phyloP scores from a whole-genome alignment of 225 moss, liverwort and hornwort species.

The Antitrichia curtipendula region DNA sequence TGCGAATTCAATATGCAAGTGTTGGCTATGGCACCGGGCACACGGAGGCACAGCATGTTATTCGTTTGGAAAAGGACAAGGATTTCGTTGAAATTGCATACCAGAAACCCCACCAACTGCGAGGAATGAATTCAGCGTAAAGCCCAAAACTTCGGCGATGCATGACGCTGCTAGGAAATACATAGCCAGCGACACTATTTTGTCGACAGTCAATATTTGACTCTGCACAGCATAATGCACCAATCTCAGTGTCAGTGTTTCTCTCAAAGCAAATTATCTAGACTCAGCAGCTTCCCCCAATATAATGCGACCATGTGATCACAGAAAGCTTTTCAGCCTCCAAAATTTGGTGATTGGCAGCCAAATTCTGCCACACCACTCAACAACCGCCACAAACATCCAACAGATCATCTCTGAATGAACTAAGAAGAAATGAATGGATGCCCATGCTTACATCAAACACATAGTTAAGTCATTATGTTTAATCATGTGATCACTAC shows the following conservation, averaged over 20 bases:
- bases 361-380: neutral
- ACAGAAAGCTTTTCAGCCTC: neutral
- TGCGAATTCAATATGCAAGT: neutral
- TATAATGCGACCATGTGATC: neutral
- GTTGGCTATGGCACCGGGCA: neutral
- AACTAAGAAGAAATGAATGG: neutral
- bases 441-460: neutral
- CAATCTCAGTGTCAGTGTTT: neutral
- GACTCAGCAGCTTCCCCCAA: neutral
- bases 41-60: neutral
- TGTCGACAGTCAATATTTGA: constrained; percentile 47
- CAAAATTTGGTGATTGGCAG: neutral
- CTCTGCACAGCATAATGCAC: constrained; percentile 25
- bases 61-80: neutral
- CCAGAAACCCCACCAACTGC: constrained; percentile 85
- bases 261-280: neutral
- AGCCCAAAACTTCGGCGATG: constrained; percentile 57
- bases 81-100: neutral
- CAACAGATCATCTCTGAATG: neutral
- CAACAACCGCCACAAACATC: neutral
- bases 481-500: neutral
- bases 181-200: constrained; percentile 44
- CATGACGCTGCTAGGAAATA: constrained; percentile 37
- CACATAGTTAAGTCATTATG: neutral
- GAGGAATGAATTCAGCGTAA: constrained; percentile 62